Evolutionary conservation across 192 early-diverging fungal species (phyloP).

Genomic region (Jimgerdemannia lactiflua): DNA sequence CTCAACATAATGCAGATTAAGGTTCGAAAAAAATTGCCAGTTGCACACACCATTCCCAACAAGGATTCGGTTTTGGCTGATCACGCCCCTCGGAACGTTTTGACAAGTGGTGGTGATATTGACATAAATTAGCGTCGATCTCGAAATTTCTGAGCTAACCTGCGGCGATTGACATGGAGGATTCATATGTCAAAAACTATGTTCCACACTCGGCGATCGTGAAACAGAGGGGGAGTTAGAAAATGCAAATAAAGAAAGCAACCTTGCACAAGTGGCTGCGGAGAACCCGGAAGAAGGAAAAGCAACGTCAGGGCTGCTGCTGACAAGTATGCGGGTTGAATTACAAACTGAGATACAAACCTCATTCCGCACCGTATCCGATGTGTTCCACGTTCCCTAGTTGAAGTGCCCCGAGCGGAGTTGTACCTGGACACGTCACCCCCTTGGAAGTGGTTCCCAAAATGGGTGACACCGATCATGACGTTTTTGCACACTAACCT

Average conservation of each 20-base stretch:
- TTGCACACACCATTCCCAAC: too few relatives aligned
- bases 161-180: neutral
- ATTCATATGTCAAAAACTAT: neutral
- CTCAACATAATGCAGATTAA: too few relatives aligned
- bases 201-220: neutral
- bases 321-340: neutral
- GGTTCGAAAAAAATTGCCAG: too few relatives aligned
- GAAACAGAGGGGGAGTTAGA: neutral
- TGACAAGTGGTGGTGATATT: neutral
- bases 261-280: too few relatives aligned
- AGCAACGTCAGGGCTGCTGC: too few relatives aligned
- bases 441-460: neutral
- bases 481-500: neutral
- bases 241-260: neutral
- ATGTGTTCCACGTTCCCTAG: neutral
- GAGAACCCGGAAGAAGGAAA: too few relatives aligned
- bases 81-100: too few relatives aligned
- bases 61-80: too few relatives aligned
- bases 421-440: neutral
- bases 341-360: neutral
- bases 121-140: neutral
- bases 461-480: neutral
- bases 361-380: neutral
- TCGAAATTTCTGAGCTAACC: neutral
- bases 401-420: neutral